These are phyloP conservation scores for Termitomyces eurrhizus DNA, from an alignment of 768 basidiomycete species.

Conservation along the genomic window DNA sequence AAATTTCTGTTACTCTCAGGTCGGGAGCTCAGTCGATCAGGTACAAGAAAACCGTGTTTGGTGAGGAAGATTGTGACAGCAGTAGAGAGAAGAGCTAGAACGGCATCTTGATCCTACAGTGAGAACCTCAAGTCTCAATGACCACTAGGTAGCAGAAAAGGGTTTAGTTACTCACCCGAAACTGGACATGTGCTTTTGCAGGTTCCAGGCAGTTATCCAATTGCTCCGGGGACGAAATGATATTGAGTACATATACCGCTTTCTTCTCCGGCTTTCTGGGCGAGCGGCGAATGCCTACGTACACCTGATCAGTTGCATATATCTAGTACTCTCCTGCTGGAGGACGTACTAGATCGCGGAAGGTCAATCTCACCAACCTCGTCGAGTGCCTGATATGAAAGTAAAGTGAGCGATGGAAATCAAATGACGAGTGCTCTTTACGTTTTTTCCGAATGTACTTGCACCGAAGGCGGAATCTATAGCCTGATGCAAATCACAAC, in stretches of 20 bases:
- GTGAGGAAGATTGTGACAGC: conserved; percentile 60
- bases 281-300: conserved; percentile 58
- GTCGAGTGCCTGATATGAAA: conserved; percentile 54
- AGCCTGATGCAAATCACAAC: conserved; percentile 61
- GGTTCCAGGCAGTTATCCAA: conserved; percentile 83
- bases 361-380: conserved; percentile 52
- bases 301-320: conserved; percentile 13
- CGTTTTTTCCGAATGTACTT: conserved; percentile 75
- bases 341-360: conserved; percentile 38
- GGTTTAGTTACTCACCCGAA: conserved; percentile 48
- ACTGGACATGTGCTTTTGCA: conserved; percentile 61
- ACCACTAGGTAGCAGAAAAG: conserved; percentile 3
- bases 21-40: conserved; percentile 16
- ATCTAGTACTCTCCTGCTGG: background rate
- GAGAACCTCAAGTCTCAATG: conserved; percentile 8
- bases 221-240: conserved; percentile 59
- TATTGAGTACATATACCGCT: conserved; percentile 80
- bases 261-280: conserved; percentile 76
- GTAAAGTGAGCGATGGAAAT: background rate
- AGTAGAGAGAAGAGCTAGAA: conserved; percentile 52
- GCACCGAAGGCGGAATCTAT: conserved; percentile 64
- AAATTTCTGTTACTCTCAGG: conserved; percentile 1
- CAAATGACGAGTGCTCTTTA: conserved; percentile 21
- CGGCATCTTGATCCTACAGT: conserved; percentile 52
- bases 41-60: conserved; percentile 53